Evolutionary conservation across 2,329 filamentous ascomycete genomes (phyloP).

Genomic region (Penicillium freii): DNA sequence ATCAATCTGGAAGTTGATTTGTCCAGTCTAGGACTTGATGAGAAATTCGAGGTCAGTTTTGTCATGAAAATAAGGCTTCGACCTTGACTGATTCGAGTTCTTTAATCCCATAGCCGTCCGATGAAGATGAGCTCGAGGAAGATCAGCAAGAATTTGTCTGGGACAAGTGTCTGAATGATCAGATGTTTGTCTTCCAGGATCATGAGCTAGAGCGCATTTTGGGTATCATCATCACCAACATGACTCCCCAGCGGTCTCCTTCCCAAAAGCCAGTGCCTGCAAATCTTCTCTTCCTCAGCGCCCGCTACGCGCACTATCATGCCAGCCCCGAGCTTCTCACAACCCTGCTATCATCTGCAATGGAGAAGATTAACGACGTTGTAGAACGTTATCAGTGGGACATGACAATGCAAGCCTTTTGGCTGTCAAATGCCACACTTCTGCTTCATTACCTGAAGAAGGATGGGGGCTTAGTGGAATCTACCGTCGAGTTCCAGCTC

Average conservation of each 20-base stretch:
- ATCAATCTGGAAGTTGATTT: constrained; percentile 95
- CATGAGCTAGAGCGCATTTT: constrained; percentile 87
- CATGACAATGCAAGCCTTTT: constrained; percentile 98
- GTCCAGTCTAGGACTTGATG: constrained; percentile 92
- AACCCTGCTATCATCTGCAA: constrained; percentile 77
- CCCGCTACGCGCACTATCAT: constrained; percentile 95
- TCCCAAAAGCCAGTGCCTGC: constrained; percentile 98
- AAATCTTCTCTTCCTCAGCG: constrained; percentile 94
- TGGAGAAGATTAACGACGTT: constrained; percentile 94
- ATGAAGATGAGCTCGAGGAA: constrained; percentile 84
- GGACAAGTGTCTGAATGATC: constrained; percentile 89
- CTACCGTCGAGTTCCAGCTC: constrained; percentile 84
- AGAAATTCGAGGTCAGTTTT: constrained; percentile 76
- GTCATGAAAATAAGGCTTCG: background rate
- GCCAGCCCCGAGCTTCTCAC: constrained; percentile 80
- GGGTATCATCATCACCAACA: constrained; percentile 94
- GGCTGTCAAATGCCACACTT: constrained; percentile 95
- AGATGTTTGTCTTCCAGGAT: constrained; percentile 99
- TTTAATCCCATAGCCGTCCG: constrained; percentile 49
- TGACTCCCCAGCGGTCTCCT: constrained; percentile 92
- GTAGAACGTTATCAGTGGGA: constrained; percentile 98
- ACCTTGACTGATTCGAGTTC: background rate
- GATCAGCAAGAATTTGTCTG: constrained; percentile 94
- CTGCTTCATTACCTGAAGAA: constrained; percentile 97
- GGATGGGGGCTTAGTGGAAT: constrained; percentile 74